A percentile compares a stretch with the other conserved stretches of the same genome.
Conservation (phyloP, 2,329 filamentous ascomycete species). For the Trichophyton mentagrophytes region DNA sequence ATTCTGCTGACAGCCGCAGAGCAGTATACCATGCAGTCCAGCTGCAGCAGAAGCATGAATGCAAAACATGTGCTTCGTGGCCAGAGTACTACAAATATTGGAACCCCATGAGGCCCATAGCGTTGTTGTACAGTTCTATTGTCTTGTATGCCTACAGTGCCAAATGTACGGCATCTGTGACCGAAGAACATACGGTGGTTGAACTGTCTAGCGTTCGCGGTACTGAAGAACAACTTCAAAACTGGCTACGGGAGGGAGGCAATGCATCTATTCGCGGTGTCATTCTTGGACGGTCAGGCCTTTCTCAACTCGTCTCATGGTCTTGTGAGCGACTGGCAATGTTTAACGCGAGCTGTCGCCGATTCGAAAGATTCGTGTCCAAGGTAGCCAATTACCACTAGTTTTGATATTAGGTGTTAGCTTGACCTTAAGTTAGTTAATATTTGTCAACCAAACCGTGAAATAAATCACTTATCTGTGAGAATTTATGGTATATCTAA, state of each 20-base stretch:
- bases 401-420: neutral
- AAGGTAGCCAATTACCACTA: neutral
- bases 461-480: too few relatives aligned
- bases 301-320: neutral
- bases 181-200: neutral
- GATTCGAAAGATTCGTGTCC: neutral
- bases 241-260: neutral
- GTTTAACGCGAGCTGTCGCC: neutral
- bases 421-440: neutral
- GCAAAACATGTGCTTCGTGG: neutral
- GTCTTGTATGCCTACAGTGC: neutral
- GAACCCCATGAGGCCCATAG: neutral
- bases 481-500: too few relatives aligned
- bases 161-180: neutral
- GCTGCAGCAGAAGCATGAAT: neutral
- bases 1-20: neutral
- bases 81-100: neutral
- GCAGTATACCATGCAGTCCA: neutral
- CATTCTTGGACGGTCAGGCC: neutral
- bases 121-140: neutral
- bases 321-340: neutral
- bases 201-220: neutral
- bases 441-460: too few relatives aligned
- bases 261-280: neutral
- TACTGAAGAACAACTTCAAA: neutral